Conservation (phyloP, 73 alveolate species). For the Durusdinium trenchii region DNA sequence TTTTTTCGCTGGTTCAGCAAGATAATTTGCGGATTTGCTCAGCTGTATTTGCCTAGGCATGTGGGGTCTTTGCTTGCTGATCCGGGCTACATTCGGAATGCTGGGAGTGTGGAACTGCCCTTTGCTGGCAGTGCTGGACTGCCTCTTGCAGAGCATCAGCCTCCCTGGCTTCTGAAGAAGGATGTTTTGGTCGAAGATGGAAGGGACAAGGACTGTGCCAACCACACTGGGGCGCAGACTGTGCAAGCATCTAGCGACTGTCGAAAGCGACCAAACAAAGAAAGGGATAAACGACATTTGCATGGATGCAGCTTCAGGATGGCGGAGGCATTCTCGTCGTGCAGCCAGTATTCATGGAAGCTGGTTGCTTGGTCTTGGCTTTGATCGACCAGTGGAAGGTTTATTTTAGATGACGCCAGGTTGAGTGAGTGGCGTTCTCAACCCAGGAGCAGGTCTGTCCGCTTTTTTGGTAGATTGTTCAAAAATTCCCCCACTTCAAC, state of each 20-base stretch:
- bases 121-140: constrained; percentile 62
- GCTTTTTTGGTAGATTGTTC: too few relatives aligned
- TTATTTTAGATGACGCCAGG: too few relatives aligned
- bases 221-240: background rate
- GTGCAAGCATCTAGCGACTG: background rate
- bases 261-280: background rate
- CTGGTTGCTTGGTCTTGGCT: background rate
- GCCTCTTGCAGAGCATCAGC: constrained; percentile 8
- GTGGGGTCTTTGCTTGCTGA: constrained; percentile 21
- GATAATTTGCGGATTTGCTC: too few relatives aligned
- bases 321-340: constrained; percentile 70
- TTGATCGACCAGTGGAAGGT: background rate
- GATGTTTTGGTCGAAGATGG: constrained; percentile 70
- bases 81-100: constrained; percentile 66
- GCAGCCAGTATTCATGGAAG: constrained; percentile 93
- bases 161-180: constrained; percentile 53
- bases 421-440: too few relatives aligned
- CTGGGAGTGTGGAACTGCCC: background rate
- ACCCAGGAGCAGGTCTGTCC: too few relatives aligned
- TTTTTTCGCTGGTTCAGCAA: too few relatives aligned
- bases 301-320: background rate
- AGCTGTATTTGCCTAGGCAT: constrained; percentile 27
- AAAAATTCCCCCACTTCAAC: too few relatives aligned
- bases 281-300: background rate
- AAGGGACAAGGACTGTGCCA: constrained; percentile 20